Base-by-base conservation (phyloP, 1,284 basidiomycete genomes). In the Trametes versicolor region DNA sequence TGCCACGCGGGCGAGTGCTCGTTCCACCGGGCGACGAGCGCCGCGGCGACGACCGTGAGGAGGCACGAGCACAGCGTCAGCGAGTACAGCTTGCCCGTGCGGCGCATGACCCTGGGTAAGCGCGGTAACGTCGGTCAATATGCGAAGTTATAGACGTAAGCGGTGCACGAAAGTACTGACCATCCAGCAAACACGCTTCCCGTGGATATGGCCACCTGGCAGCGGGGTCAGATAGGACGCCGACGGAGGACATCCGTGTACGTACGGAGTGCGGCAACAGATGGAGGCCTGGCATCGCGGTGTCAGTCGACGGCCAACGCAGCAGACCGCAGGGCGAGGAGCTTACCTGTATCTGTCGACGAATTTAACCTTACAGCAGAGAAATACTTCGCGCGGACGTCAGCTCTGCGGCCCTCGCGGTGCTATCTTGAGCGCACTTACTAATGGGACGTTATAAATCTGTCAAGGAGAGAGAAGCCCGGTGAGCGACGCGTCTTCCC, bases 161-260 rank as follows among this genome's bases (percentile, higher is more conserved):
- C 21, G 34, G 29, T n/a, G 47, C 36, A 5, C 37, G 37, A n/a
- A 10, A 17, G 41, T 47, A 80, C 87, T 73, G 78, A 91, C 88
- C 93, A 93, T 72, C 96, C 96, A 55, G 93, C 91, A 60, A 91
- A 84, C 13, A 98, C 85, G 66, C 94, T 96, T 27, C 94, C 95
- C 2, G 85, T 80, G 19, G 94, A 91, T 60, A 96, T 86, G 55
- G 91, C 88, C 67, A 93, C 77, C 85, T 94, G 74, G 45, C 50
- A 65, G 43, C 62, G 70, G 59, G 62, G 61, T 56, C 50, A 65
- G 60, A 58, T 49, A 70, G 58, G 70, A 63, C 58, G 58, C 52
- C 51, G 27, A 52, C 21, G 43, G 25, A 2, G 4, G 27, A 32
- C 37, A 52, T n/a, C 47, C 12, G 23, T 59, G 61, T 56, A 57